Percentiles rank a stretch among this genome's conserved stretches.
These are phyloP conservation scores for Celoporthe dispersa DNA, from an alignment of 2,329 filamentous ascomycete genomes.

Conservation along the genomic window DNA sequence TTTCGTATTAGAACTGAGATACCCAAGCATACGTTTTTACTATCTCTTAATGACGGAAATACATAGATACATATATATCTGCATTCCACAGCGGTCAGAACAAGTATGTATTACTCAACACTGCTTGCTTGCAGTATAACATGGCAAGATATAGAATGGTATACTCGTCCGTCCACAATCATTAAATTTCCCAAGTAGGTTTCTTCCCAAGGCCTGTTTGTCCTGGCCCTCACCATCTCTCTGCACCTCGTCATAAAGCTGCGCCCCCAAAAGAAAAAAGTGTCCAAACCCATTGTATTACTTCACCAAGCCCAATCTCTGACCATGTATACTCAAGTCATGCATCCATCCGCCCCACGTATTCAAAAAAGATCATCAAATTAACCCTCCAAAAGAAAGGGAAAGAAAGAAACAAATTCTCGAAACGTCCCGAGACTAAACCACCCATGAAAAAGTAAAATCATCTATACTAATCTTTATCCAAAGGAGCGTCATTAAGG, in stretches of 20 bases:
- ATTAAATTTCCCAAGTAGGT: neutral
- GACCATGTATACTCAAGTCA: neutral
- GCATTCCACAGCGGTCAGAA: neutral
- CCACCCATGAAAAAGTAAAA: neutral
- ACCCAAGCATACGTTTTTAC: conserved; percentile 6
- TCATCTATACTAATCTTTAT: neutral
- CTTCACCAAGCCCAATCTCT: neutral
- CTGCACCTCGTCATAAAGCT: neutral
- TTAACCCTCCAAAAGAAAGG: neutral
- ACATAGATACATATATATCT: neutral
- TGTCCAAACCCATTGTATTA: neutral
- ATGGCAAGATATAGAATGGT: neutral
- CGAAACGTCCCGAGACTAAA: neutral
- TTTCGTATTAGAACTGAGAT: conserved; percentile 2
- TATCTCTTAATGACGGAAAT: neutral
- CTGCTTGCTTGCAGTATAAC: conserved; percentile 21
- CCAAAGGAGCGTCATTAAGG: conserved; percentile 14
- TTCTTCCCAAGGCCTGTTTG: neutral
- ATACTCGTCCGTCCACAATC: neutral
- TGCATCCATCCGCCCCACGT: no score
- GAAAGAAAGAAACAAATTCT: neutral
- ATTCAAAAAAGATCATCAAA: no score
- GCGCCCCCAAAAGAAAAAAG: neutral
- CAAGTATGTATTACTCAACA: conserved; percentile 13
- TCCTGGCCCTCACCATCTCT: neutral